Evolutionary conservation across 129 eudicot genomes (phyloP), one percentile per base, ranked within the genome.

Genomic region (Logfia minima): DNA sequence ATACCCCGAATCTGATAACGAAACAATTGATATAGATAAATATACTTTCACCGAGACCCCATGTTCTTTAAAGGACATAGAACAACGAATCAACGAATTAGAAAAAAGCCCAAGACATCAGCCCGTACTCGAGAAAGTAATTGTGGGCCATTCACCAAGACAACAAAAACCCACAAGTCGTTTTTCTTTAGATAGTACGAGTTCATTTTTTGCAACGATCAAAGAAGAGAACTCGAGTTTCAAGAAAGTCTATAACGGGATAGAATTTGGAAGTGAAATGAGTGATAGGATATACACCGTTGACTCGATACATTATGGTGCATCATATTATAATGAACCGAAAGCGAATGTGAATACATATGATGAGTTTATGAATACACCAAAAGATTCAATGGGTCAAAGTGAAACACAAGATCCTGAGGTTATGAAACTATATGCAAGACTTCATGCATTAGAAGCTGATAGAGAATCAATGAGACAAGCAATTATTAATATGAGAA

Each of bases 381-480:
- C 86, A 11, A 80, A 82, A 69, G 93, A 81, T 37, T 88, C 96
- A 4, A 13, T 81, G 68, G 67, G 68, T 72, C 72, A 53, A 29
- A 45, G 75, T 19, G 89, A 88, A 67, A 31, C 74, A 5, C 71
- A 80, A 31, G 97, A 92, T 77, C 83, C 87, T 0, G 98, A 88
- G 66, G 77, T 90, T 28, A 84, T 82, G 82, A 92, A 92, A 77
- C 84, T 92, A 31, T 92, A 88, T 78, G 79, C 84, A 66, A 82
- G 96, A 74, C 92, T 92, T 80, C 98, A 92, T 68, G 96, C 94
- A 3, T 93, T 92, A 67, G 98, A 92, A 80, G 98, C 98, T 24
- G 98, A 92, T 74, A 85, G 94, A 60, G 98, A 92, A 71, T 90
- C 96, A 7, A 88, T 92, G 98, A 88, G 92, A 84, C 94, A 87